These are phyloP conservation scores for Aspergillus sp. DNA, from an alignment of 2,329 filamentous ascomycete genomes.

Conservation along the genomic window DNA sequence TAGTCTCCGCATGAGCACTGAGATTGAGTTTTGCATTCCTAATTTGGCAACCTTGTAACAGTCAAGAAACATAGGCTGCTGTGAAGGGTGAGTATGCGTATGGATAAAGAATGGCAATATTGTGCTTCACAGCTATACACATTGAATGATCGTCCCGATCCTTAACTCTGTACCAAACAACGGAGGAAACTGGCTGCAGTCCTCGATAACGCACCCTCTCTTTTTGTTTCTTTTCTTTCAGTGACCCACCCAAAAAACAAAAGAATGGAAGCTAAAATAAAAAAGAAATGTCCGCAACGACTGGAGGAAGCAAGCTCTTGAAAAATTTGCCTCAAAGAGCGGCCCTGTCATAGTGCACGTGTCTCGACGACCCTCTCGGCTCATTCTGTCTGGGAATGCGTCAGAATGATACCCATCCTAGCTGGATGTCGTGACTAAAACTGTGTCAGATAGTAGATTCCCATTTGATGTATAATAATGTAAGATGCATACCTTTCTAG, in stretches of 20 bases:
- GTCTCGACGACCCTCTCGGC: not conserved
- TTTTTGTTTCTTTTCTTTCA: not conserved
- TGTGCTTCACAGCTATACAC: too few relatives aligned
- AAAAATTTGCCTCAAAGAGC: not conserved
- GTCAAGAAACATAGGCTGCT: not conserved
- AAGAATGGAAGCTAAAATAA: not conserved
- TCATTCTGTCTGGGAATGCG: not conserved
- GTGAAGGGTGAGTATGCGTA: not conserved
- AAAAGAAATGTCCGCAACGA: not conserved
- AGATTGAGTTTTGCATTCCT: not conserved
- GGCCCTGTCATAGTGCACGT: not conserved
- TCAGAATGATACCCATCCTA: not conserved
- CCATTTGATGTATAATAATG: not conserved
- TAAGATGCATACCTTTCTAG: slow-evolving; percentile 19
- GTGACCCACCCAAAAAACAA: not conserved
- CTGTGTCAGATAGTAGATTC: not conserved
- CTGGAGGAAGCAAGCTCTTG: not conserved
- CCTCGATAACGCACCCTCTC: not conserved
- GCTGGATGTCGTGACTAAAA: not conserved
- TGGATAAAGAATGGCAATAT: not conserved
- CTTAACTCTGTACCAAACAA: not conserved
- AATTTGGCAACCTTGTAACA: not conserved
- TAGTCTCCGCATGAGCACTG: not conserved
- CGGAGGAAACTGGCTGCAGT: not conserved
- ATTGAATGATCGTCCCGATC: not conserved